A percentile compares a stretch with the other conserved stretches of the same genome.
Evolutionary conservation across 2,329 filamentous ascomycete species (phyloP).

Genomic region (Elsinoe arachidis): DNA sequence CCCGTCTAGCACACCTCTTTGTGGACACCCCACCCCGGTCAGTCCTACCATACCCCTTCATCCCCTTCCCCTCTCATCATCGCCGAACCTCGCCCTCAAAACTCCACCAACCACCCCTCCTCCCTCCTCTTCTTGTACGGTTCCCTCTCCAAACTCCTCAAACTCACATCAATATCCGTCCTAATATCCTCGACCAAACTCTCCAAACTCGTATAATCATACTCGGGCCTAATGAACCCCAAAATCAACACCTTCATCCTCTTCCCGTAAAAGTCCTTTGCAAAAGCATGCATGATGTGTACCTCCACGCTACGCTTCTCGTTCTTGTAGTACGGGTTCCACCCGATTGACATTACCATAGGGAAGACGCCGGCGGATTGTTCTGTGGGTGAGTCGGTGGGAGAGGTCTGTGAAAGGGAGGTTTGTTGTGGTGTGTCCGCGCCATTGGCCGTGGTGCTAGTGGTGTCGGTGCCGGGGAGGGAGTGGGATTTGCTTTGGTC

Average conservation of each 20-base stretch:
- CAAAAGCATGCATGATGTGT: constrained; percentile 64
- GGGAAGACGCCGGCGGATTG: constrained; percentile 50
- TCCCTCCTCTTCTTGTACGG: constrained; percentile 49
- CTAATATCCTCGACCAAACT: constrained; percentile 80
- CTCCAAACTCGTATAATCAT: constrained; percentile 77
- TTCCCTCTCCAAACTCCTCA: constrained; percentile 58
- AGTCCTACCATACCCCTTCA: neutral
- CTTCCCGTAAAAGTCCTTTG: constrained; percentile 73
- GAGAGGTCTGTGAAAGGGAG: neutral
- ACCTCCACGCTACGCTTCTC: constrained; percentile 62
- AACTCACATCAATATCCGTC: constrained; percentile 77
- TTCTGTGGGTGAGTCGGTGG: constrained; percentile 11
- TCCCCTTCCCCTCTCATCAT: neutral
- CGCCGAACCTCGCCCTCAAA: constrained; percentile 13
- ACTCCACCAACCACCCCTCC: constrained; percentile 34
- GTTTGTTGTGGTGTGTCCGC: constrained; percentile 17
- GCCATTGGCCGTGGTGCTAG: no score
- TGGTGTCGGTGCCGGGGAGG: constrained; percentile 9
- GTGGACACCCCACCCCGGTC: no score
- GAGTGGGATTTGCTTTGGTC: constrained; percentile 14
- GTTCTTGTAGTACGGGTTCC: constrained; percentile 98
- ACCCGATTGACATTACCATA: constrained; percentile 91
- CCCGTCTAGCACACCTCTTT: neutral
- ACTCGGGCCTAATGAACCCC: constrained; percentile 83
- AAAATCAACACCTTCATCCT: constrained; percentile 71